phyloP scores from a whole-genome alignment of 1,284 basidiomycete genomes.

The Neolentinus lepideus region DNA sequence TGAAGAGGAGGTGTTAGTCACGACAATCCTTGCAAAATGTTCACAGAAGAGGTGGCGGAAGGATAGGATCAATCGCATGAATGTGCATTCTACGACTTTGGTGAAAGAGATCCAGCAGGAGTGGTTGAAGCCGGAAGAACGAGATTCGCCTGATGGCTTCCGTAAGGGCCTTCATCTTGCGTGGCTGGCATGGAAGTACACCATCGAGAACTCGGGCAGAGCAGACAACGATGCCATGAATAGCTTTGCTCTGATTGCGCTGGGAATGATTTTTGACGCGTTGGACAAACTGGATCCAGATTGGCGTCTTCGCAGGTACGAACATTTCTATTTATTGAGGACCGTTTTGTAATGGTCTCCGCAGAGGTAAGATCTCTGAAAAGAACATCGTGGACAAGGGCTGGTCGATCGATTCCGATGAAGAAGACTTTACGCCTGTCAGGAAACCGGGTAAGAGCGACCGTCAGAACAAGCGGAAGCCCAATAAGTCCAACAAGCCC shows the following conservation, averaged over 20 bases:
- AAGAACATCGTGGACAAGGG: conserved; percentile 17
- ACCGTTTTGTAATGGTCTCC: too few relatives aligned
- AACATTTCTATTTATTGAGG: not conserved
- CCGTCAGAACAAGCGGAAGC: not conserved
- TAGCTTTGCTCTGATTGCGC: conserved; percentile 62
- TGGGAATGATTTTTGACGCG: conserved; percentile 52
- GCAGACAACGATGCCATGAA: conserved; percentile 41
- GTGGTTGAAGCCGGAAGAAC: conserved; percentile 28
- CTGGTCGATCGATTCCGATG: too few relatives aligned
- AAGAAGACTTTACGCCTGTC: too few relatives aligned
- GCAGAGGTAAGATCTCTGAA: conserved; percentile 7
- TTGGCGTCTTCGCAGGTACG: not conserved
- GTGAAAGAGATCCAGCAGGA: conserved; percentile 43
- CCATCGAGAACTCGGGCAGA: conserved; percentile 10
- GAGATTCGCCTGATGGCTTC: conserved; percentile 7
- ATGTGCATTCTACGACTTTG: conserved; percentile 45
- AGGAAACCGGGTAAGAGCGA: too few relatives aligned
- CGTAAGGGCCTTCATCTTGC: conserved; percentile 37
- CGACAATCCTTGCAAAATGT: conserved; percentile 64
- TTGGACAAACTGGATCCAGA: conserved; percentile 34
- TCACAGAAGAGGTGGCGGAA: conserved; percentile 50
- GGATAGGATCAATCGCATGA: conserved; percentile 58
- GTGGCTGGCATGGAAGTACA: conserved; percentile 56
- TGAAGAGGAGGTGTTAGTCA: conserved; percentile 69
- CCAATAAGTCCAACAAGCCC: not conserved